Evolutionary conservation across 164 flowering plant species (phyloP), one percentile per base, ranked within the genome.

Genomic region (Malania oleifera): DNA sequence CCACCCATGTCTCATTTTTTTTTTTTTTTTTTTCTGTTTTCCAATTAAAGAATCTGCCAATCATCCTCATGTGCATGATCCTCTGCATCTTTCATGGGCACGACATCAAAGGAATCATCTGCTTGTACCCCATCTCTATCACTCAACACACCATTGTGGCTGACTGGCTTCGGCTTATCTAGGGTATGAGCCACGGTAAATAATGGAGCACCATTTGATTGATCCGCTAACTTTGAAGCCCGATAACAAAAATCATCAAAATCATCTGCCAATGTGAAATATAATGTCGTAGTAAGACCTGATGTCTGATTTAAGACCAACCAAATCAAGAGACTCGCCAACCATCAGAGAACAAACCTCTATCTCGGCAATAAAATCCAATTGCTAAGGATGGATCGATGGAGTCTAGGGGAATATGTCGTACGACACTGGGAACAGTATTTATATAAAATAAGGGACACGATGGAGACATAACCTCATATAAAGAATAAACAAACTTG

Each of bases 351-450:
- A 19, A 19, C 71, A 11, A 54, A 83, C 96, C 88, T 82, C 78
- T 87, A 75, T 82, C 84, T 45, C 83, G 75, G 67, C 98, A 92
- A 45, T 81, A 92, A 69, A 92, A 92, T 25, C 98, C 95, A 59
- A 92, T 80, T n/a, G 96, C 96, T 77, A 89, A 58, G 14, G 98
- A 92, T 56, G 98, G 81, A 74, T 92, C 98, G 49, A 92, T 77
- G n/a, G 73, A 72, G 11, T 82, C 89, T 4, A 92, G 69, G 10
- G 85, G 80, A 60, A 89, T 70, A 55, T 84, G 77, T 29, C 89
- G 73, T 7, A 82, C 47, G 24, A 64, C 67, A 68, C 91, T 88
- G 79, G 9, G 17, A 52, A 60, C 15, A 38, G 26, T 37, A 59
- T 31, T 0, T 10, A n/a, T 47, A 8, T 2, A 41, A 7, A 7